Conservation (phyloP, 352 stramenopile species). For the Thalassiosira livingstoniorum region DNA sequence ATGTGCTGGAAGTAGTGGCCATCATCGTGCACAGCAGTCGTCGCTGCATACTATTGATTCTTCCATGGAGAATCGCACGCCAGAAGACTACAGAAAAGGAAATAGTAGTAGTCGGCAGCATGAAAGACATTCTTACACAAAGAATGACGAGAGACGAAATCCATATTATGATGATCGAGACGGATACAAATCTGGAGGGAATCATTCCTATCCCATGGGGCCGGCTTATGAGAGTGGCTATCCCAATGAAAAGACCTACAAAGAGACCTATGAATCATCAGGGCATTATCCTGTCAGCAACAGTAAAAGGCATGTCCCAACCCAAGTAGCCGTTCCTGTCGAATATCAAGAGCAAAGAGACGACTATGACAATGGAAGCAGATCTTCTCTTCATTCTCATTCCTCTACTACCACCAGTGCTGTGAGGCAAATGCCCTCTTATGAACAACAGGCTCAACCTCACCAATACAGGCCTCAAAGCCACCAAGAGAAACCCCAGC, state of each 20-base stretch:
- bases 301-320: slow-evolving; percentile 9
- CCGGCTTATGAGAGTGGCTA: neutral
- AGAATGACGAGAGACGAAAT: neutral
- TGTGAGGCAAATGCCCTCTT: neutral
- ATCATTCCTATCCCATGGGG: neutral
- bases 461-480: neutral
- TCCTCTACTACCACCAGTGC: slow-evolving; percentile 18
- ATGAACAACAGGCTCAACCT: slow-evolving; percentile 7
- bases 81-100: neutral
- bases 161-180: too few species aligned
- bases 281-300: neutral
- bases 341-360: slow-evolving; percentile 16
- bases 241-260: neutral
- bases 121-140: neutral
- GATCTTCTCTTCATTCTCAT: slow-evolving; percentile 42
- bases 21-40: too few species aligned
- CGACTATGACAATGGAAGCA: slow-evolving; percentile 54
- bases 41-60: too few species aligned
- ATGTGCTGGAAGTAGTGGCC: neutral
- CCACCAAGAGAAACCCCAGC: slow-evolving; percentile 12
- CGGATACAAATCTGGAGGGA: neutral
- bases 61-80: neutral
- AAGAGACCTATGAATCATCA: neutral
- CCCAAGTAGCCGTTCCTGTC: neutral
- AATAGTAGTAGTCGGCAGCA: neutral